A percentile compares a stretch with the other conserved stretches of the same genome.
Conservation (phyloP, 768 basidiomycete genomes). For the Mycena haematopus region DNA sequence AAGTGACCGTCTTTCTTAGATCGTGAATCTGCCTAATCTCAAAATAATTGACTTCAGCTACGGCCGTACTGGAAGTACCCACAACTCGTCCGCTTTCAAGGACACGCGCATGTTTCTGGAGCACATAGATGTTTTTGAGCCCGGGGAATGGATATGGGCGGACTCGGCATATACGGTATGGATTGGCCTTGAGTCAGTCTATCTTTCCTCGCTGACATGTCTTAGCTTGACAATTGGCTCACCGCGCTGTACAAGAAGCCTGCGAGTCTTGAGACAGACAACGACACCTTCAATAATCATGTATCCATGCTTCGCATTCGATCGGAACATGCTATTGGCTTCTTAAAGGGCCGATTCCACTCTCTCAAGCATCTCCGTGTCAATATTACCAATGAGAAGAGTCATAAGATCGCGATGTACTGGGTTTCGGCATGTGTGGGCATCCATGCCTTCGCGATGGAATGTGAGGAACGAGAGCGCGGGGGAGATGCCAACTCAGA, state of each 20-base stretch:
- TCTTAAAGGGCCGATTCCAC: constrained; percentile 20
- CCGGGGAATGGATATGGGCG: constrained; percentile 42
- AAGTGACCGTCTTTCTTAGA: no score
- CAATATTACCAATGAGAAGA: constrained; percentile 4
- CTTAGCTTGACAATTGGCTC: background rate
- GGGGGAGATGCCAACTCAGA: constrained; percentile 7
- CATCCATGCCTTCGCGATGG: constrained; percentile 34
- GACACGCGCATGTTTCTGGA: no score
- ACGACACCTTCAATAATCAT: constrained; percentile 20
- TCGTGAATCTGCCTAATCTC: no score
- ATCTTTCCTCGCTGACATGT: background rate
- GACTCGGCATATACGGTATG: constrained; percentile 45
- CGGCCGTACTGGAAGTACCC: no score
- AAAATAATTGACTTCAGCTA: no score
- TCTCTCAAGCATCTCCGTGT: constrained; percentile 15
- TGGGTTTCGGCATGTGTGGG: constrained; percentile 37
- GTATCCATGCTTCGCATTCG: constrained; percentile 18
- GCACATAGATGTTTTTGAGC: no score
- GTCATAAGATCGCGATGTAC: constrained; percentile 34
- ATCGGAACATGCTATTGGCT: constrained; percentile 18
- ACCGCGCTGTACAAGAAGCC: constrained; percentile 10
- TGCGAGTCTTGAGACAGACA: background rate
- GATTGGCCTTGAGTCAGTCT: background rate
- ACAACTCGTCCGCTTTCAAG: no score
- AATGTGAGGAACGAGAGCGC: constrained; percentile 31